Conservation (phyloP, 495 filamentous ascomycete genomes). For the Penicillium coffeae region DNA sequence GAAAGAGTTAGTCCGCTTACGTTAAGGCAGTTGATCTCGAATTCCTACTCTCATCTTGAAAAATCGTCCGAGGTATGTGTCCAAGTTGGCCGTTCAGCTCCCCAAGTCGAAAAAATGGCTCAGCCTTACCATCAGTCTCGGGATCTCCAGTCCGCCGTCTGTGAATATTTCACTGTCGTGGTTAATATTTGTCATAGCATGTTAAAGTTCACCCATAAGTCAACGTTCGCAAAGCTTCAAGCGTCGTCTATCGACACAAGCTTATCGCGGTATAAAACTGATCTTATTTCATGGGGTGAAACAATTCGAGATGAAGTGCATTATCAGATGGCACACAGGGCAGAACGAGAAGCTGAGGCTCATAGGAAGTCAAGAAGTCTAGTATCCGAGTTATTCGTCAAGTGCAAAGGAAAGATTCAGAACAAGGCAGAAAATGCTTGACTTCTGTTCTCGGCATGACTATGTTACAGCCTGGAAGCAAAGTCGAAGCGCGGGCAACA, state of each 20-base stretch:
- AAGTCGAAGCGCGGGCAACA: conserved; percentile 34
- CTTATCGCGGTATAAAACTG: conserved; percentile 25
- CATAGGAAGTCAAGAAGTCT: conserved; percentile 14
- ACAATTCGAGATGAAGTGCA: conserved; percentile 36
- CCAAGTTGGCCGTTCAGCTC: conserved; percentile 32
- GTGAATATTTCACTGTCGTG: conserved; percentile 43
- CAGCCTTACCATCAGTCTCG: conserved; percentile 37
- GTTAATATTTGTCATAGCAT: conserved; percentile 36
- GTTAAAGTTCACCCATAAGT: conserved; percentile 33
- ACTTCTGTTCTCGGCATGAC: conserved; percentile 38
- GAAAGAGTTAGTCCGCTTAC: too few species aligned
- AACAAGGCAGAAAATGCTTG: conserved; percentile 24
- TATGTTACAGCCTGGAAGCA: conserved; percentile 41
- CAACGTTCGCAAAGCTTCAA: conserved; percentile 27
- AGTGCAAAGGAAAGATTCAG: conserved; percentile 24
- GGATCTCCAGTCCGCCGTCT: conserved; percentile 32
- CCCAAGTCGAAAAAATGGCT: conserved; percentile 35
- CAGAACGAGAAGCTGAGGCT: not conserved
- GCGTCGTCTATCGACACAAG: conserved; percentile 4
- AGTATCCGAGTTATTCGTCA: not conserved
- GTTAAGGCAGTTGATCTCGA: not conserved
- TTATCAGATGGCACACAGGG: conserved; percentile 24
- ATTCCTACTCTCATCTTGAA: conserved; percentile 27
- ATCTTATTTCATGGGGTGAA: conserved; percentile 32
- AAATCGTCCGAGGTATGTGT: conserved; percentile 40